phyloP scores from a whole-genome alignment of 805 yeast genomes.

The Zygotorulaspora sp. region DNA sequence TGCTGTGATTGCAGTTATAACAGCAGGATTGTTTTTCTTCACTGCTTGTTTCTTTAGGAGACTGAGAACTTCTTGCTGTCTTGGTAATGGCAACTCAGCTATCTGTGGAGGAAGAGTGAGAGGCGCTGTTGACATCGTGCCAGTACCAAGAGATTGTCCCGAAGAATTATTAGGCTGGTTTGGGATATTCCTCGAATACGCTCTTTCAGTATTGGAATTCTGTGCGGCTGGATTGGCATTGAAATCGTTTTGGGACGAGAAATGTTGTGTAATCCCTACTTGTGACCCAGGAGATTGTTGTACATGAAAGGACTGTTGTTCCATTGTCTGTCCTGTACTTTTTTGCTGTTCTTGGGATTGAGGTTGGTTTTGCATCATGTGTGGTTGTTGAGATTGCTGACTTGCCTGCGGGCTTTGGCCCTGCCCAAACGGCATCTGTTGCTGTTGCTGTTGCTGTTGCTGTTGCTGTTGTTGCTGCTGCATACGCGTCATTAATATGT shows the following conservation, averaged over 20 bases:
- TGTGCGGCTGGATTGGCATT: neutral
- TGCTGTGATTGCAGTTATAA: conserved; percentile 27
- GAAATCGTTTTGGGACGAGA: conserved; percentile 1
- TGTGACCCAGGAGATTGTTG: conserved; percentile 13
- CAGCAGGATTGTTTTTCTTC: conserved; percentile 31
- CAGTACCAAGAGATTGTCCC: conserved; percentile 6
- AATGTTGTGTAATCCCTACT: conserved; percentile 6
- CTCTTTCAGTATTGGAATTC: neutral
- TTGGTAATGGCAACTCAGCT: conserved; percentile 32
- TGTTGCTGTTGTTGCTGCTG: conserved; percentile 28
- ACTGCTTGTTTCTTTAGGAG: conserved; percentile 34
- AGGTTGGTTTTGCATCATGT: neutral
- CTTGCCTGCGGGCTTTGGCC: conserved; percentile 8
- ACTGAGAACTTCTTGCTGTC: conserved; percentile 32
- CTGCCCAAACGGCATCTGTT: conserved; percentile 13
- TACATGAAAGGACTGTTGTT: conserved; percentile 4
- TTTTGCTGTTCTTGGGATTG: conserved; percentile 6
- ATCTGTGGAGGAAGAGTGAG: conserved; percentile 35
- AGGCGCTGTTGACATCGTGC: conserved; percentile 9
- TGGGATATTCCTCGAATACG: neutral
- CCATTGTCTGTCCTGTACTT: conserved; percentile 3
- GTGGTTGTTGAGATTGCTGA: conserved; percentile 8
- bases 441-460: conserved; percentile 14
- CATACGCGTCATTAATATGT: conserved; percentile 27
- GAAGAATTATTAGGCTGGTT: conserved; percentile 5